phyloP scores from a whole-genome alignment of 306 rosid genomes.

The Cucumis cinereus region DNA sequence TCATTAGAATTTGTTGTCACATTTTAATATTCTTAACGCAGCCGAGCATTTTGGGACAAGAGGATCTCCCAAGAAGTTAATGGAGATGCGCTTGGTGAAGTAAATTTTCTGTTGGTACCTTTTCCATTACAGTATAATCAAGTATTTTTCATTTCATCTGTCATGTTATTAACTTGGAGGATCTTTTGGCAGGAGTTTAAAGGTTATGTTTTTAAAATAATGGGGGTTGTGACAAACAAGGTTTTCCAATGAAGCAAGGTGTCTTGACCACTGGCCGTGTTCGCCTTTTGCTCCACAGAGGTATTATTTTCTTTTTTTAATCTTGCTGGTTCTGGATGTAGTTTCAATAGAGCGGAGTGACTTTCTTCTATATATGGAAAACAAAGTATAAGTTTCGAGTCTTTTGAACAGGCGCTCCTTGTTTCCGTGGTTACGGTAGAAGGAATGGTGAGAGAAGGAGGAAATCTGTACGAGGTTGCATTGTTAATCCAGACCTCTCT shows the following conservation, averaged over 20 bases:
- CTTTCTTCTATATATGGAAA: background rate
- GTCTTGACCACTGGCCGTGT: slow-evolving; percentile 45
- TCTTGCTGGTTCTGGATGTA: background rate
- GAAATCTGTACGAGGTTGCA: slow-evolving; percentile 49
- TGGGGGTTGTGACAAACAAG: slow-evolving; percentile 58
- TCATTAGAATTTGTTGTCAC: background rate
- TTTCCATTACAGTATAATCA: background rate
- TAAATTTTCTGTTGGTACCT: background rate
- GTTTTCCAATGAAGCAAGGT: slow-evolving; percentile 54
- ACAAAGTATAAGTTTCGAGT: background rate
- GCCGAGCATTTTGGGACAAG: slow-evolving; percentile 50
- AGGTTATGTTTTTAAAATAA: slow-evolving; percentile 44
- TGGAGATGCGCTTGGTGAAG: slow-evolving; percentile 53
- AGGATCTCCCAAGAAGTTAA: slow-evolving; percentile 52
- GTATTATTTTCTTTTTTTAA: background rate
- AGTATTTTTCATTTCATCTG: background rate
- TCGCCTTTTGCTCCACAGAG: slow-evolving; percentile 36
- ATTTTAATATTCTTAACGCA: background rate
- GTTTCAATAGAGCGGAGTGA: background rate
- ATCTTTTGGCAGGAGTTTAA: slow-evolving; percentile 25
- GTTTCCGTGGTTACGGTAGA: slow-evolving; percentile 54
- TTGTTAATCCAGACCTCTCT: slow-evolving; percentile 47
- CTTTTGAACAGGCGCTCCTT: slow-evolving; percentile 35
- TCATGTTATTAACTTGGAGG: background rate
- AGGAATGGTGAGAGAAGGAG: slow-evolving; percentile 49